Conservation (phyloP, 805 yeast genomes). For the Candida sanyiensis region DNA sequence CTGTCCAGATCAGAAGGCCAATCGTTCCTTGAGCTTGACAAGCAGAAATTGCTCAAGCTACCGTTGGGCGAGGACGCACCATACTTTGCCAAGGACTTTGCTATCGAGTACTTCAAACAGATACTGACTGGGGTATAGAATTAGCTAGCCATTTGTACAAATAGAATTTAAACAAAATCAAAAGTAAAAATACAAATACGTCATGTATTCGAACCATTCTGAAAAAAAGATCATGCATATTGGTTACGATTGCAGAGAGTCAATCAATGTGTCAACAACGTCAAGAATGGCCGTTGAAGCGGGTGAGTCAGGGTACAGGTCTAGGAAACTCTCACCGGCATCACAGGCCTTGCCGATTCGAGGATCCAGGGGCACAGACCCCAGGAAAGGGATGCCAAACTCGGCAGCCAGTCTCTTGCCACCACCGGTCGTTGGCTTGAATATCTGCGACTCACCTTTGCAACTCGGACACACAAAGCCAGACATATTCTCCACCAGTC, state of each 20-base stretch:
- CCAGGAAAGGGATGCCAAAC: slow-evolving; percentile 69
- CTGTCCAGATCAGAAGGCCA: slow-evolving; percentile 13
- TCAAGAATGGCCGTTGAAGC: slow-evolving; percentile 81
- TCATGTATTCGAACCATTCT: too few species aligned
- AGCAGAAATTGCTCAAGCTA: slow-evolving; percentile 32
- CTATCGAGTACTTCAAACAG: slow-evolving; percentile 10
- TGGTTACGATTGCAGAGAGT: slow-evolving; percentile 28
- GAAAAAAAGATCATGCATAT: too few species aligned
- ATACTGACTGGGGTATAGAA: slow-evolving; percentile 7
- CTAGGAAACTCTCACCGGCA: slow-evolving; percentile 76
- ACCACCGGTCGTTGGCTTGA: slow-evolving; percentile 96
- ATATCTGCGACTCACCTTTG: slow-evolving; percentile 82
- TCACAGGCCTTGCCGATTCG: slow-evolving; percentile 89
- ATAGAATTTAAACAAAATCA: too few species aligned
- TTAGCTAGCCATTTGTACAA: background rate
- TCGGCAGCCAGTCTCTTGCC: slow-evolving; percentile 83
- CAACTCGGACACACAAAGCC: slow-evolving; percentile 98
- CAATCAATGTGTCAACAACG: slow-evolving; percentile 71
- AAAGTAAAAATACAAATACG: background rate
- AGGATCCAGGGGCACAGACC: slow-evolving; percentile 94
- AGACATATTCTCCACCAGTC: slow-evolving; percentile 95
- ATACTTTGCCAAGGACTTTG: slow-evolving; percentile 11
- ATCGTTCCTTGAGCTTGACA: slow-evolving; percentile 20
- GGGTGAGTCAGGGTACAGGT: slow-evolving; percentile 83
- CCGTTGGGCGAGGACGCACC: slow-evolving; percentile 36